Evolutionary conservation across 257 asterid genomes (phyloP).

Genomic region (Phtheirospermum japonicum): DNA sequence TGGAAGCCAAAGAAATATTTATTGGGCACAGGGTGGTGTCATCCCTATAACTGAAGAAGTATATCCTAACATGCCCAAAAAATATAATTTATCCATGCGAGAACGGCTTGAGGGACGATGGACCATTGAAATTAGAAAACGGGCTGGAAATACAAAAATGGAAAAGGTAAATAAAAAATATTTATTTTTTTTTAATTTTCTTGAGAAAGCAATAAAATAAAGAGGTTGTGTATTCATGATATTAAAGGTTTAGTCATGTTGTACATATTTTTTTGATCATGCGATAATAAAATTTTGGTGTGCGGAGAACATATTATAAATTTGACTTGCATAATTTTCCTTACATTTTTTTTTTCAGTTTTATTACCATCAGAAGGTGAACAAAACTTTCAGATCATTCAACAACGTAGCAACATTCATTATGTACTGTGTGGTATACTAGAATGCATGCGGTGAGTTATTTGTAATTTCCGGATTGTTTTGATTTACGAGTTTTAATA

Average conservation of each 20-base stretch:
- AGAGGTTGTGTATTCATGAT: too few relatives aligned
- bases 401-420: slow-evolving; percentile 24
- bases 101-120: slow-evolving; percentile 2
- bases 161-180: slow-evolving; percentile 12
- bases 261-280: too few relatives aligned
- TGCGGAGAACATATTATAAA: too few relatives aligned
- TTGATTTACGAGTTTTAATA: too few relatives aligned
- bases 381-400: slow-evolving; percentile 8
- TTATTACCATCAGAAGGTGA: slow-evolving; percentile 3
- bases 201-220: too few relatives aligned
- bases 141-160: not conserved
- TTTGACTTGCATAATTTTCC: too few relatives aligned
- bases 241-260: too few relatives aligned
- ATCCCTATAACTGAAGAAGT: not conserved
- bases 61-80: not conserved
- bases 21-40: not conserved
- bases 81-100: not conserved
- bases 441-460: not conserved
- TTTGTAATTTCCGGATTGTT: too few relatives aligned
- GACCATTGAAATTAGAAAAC: slow-evolving; percentile 4
- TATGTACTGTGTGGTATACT: not conserved
- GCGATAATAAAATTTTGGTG: too few relatives aligned
- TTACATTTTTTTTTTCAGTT: slow-evolving; percentile 12
- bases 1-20: not conserved
- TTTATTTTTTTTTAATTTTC: not conserved